Conservation (phyloP, 1,284 basidiomycete species). For the Heterobasidion annosum region DNA sequence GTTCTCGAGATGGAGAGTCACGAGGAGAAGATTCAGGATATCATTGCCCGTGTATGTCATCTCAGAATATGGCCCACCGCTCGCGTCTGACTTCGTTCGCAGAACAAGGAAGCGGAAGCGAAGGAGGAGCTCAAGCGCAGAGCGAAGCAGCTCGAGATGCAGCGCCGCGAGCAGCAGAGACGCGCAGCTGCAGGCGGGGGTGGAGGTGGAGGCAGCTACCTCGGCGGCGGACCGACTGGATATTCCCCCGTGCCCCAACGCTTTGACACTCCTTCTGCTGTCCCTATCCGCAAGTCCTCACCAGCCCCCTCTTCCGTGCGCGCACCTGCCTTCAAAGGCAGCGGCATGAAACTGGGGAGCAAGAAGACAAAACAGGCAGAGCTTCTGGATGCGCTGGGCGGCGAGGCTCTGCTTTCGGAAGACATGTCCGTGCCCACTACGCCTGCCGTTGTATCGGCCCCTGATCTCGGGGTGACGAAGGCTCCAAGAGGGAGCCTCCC, state of each 20-base stretch:
- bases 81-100: conserved; percentile 6
- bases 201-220: conserved; percentile 36
- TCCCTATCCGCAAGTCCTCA: conserved; percentile 37
- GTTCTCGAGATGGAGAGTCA: conserved; percentile 98
- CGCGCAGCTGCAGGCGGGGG: conserved; percentile 47
- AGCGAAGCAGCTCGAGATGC: conserved; percentile 98
- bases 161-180: conserved; percentile 87
- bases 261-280: conserved; percentile 50
- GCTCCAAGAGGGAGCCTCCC: conserved; percentile 58
- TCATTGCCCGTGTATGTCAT: conserved; percentile 75
- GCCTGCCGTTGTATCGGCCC: conserved; percentile 37
- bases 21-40: conserved; percentile 99
- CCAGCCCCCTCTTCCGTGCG: conserved; percentile 45
- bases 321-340: conserved; percentile 83
- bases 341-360: conserved; percentile 95
- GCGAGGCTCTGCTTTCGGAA: conserved; percentile 57
- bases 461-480: conserved; percentile 29
- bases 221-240: conserved; percentile 55
- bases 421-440: conserved; percentile 52
- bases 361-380: conserved; percentile 89
- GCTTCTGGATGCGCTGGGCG: conserved; percentile 81
- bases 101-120: conserved; percentile 99
- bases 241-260: conserved; percentile 62
- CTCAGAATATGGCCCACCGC: neutral
- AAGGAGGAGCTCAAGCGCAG: conserved; percentile 98